Base-by-base conservation (phyloP, 495 filamentous ascomycete species). In the Melanomma pulvis-pyrius region DNA sequence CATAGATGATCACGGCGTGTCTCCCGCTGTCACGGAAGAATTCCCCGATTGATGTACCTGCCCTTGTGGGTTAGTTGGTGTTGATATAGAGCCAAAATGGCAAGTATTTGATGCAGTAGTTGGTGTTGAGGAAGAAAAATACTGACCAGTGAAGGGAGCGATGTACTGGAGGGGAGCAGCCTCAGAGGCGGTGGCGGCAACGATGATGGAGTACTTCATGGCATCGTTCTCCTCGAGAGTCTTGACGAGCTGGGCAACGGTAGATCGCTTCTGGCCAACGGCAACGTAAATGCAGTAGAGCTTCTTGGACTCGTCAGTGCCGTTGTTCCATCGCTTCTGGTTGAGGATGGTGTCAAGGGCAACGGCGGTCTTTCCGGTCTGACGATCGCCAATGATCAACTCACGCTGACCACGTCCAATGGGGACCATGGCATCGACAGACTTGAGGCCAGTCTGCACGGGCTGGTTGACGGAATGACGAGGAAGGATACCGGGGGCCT, bases 351-450 rank as follows among this genome's bases (percentile, higher is more conserved):
- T 87, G 75, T 98, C 94, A 51, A 98, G 92, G 77, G 92, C 94
- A 79, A 98, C 94, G 76, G 94, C 94, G 78, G 94, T 98, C 90
- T 98, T 98, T 82, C 94, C 94, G 72, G 94, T 98, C 82, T 98
- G 94, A 90, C 94, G 96, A 81, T 98, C 94, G 82, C 94, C 94
- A 83, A 98, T 98, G 81, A 98, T 98, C 84, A 98, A 86, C 84
- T 98, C 94, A 91, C 94, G 94, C 84, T 98, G 94, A 75, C 94
- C 94, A 92, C 94, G 94, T 78, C 94, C 94, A 76, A 98, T 98
- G 75, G 94, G 94, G 66, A 98, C 94, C 94, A 98, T 98, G 78
- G 94, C 92, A 80, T 98, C 94, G 85, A 98, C 87, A 78, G 93
- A 96, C 86, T 98, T 98, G 71, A 98, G 87, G 82, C 94, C 94